A percentile compares a stretch with the other conserved stretches of the same genome.
Evolutionary conservation across 1,284 basidiomycete species (phyloP).

Genomic region (Tausonia pullulans): DNA sequence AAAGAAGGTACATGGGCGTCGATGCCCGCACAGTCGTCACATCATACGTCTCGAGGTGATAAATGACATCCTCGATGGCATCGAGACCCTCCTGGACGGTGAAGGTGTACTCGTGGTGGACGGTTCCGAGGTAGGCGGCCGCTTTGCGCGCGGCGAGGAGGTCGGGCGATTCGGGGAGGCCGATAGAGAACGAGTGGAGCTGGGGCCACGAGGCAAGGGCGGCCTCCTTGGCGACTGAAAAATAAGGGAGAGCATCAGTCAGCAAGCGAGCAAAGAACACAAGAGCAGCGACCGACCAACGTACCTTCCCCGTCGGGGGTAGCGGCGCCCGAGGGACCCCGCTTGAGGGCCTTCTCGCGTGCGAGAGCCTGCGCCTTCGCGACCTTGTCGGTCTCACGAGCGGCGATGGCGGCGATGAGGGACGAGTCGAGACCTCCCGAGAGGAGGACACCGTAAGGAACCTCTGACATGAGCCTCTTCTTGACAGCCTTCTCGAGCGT

Average conservation of each 20-base stretch:
- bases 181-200: constrained; percentile 96
- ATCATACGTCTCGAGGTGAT: constrained; percentile 98
- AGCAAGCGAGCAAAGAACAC: background rate
- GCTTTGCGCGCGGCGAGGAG: constrained; percentile 88
- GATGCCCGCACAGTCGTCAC: constrained; percentile 97
- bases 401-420: constrained; percentile 92
- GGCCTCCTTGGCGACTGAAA: constrained; percentile 33
- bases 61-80: constrained; percentile 94
- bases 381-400: constrained; percentile 89
- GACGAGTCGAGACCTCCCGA: constrained; percentile 94
- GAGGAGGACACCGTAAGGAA: constrained; percentile 93
- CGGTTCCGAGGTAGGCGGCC: constrained; percentile 84
- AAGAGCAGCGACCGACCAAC: constrained; percentile 4
- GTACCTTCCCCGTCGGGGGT: constrained; percentile 29
- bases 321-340: constrained; percentile 21
- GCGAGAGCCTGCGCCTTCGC: constrained; percentile 63
- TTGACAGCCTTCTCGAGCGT: constrained; percentile 83
- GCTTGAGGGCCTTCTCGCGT: constrained; percentile 39
- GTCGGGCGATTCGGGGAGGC: constrained; percentile 91
- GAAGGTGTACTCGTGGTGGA: constrained; percentile 97
- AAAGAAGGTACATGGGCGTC: constrained; percentile 74
- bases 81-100: constrained; percentile 98
- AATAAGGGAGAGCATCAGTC: background rate
- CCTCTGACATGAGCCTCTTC: constrained; percentile 97
- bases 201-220: constrained; percentile 87